Percentiles rank a stretch among this genome's conserved stretches.
Evolutionary conservation across 2,329 filamentous ascomycete genomes (phyloP).

Genomic region (Xylogone sp.): DNA sequence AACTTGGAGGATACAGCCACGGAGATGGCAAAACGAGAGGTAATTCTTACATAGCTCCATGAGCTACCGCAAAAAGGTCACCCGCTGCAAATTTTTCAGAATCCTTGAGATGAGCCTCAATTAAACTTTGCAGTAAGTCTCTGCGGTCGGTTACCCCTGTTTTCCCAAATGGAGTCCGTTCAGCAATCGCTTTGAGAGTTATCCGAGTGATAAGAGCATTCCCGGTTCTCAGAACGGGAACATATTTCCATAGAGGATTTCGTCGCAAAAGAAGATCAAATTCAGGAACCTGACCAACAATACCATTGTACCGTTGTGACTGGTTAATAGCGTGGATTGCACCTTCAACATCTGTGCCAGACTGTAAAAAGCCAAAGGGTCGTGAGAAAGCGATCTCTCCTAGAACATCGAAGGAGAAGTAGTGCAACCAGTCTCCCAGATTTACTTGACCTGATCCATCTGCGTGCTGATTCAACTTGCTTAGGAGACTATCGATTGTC

Average conservation of each 20-base stretch:
- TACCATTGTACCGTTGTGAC: constrained; percentile 48
- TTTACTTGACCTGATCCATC: neutral
- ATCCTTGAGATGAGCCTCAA: constrained; percentile 48
- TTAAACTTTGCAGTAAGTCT: constrained; percentile 47
- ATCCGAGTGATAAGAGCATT: constrained; percentile 49
- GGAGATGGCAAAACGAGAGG: neutral
- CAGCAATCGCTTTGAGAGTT: constrained; percentile 44
- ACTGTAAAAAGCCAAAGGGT: constrained; percentile 48
- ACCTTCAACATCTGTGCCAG: constrained; percentile 45
- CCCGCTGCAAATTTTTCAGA: constrained; percentile 43
- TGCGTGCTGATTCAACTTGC: constrained; percentile 38
- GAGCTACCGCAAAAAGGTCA: constrained; percentile 53
- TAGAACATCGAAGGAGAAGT: constrained; percentile 30
- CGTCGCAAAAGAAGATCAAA: constrained; percentile 43
- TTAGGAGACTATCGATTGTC: constrained; percentile 41
- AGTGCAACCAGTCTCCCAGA: constrained; percentile 26
- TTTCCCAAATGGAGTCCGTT: constrained; percentile 39
- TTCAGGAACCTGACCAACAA: constrained; percentile 48
- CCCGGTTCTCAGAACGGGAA: constrained; percentile 39
- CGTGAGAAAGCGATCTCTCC: constrained; percentile 30
- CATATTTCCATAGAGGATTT: constrained; percentile 44
- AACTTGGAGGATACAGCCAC: neutral
- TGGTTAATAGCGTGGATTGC: constrained; percentile 50
- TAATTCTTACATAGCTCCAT: constrained; percentile 47
- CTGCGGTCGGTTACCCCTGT: constrained; percentile 41